Evolutionary conservation across 176 grass and related monocot species (phyloP).

Genomic region (Poa pratensis): DNA sequence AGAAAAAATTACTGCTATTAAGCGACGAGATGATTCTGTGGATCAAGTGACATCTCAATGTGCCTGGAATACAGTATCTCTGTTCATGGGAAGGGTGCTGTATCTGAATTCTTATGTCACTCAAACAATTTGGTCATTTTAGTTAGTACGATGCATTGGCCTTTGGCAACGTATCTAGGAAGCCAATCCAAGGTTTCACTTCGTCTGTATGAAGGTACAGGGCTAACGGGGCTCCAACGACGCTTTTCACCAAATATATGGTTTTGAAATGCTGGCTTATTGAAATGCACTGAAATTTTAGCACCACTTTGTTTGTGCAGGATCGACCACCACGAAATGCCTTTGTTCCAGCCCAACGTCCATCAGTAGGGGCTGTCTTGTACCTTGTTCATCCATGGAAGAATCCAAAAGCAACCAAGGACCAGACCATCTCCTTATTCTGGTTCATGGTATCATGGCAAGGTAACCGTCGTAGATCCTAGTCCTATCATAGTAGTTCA

Average conservation of each 20-base stretch:
- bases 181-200: neutral
- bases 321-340: neutral
- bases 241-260: neutral
- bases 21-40: neutral
- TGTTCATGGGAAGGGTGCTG: neutral
- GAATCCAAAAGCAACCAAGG: conserved; percentile 45
- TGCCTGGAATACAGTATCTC: neutral
- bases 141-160: no score
- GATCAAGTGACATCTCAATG: neutral
- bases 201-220: neutral
- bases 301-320: conserved; percentile 12
- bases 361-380: neutral
- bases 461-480: conserved; percentile 46
- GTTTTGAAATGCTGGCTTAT: neutral
- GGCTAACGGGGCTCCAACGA: neutral
- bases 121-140: neutral
- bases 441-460: conserved; percentile 90
- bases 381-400: conserved; percentile 31
- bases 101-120: neutral
- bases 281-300: neutral
- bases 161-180: neutral
- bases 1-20: neutral
- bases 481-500: neutral
- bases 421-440: conserved; percentile 85
- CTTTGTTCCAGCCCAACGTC: neutral